A percentile compares a stretch with the other conserved stretches of the same genome.
These are phyloP conservation scores for Ophiosphaerella herpotricha DNA, from an alignment of 2,329 filamentous ascomycete genomes.

Conservation along the genomic window DNA sequence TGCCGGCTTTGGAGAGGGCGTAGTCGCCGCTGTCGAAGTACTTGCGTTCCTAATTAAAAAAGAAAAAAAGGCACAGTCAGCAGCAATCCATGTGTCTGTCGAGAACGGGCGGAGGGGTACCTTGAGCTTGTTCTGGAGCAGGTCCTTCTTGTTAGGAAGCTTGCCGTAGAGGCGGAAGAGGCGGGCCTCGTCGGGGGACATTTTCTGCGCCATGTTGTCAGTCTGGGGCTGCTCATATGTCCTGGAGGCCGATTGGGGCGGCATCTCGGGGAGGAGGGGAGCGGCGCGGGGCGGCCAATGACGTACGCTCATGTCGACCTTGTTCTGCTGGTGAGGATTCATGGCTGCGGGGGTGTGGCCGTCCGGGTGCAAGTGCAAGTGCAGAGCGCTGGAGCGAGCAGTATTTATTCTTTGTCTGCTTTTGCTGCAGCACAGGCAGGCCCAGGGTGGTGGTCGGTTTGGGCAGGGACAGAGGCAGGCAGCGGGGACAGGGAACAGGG, in stretches of 20 bases:
- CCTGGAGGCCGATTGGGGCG: constrained; percentile 2
- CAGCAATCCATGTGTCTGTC: neutral
- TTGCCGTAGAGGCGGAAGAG: constrained; percentile 98
- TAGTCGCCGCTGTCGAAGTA: constrained; percentile 98
- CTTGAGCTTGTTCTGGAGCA: constrained; percentile 97
- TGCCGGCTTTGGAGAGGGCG: constrained; percentile 94
- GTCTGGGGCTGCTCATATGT: constrained; percentile 5
- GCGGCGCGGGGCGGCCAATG: constrained; percentile 21
- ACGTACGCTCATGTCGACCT: constrained; percentile 92
- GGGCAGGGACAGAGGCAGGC: constrained; percentile 18
- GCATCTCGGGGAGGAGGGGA: constrained; percentile 6
- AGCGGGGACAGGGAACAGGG: constrained; percentile 35
- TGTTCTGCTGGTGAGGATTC: constrained; percentile 98
- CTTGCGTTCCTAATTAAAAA: constrained; percentile 71
- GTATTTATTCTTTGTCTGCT: constrained; percentile 38
- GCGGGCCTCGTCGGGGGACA: constrained; percentile 92
- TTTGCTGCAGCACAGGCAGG: constrained; percentile 23
- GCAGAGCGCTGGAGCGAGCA: constrained; percentile 4
- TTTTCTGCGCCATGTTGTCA: constrained; percentile 63
- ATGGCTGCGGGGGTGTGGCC: constrained; percentile 55
- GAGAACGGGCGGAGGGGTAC: constrained; percentile 45
- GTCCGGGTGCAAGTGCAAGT: constrained; percentile 15
- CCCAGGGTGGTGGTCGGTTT: constrained; percentile 21
- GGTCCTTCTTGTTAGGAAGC: constrained; percentile 92
- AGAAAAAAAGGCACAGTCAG: constrained; percentile 5